These are phyloP conservation scores for Colletotrichum salicis DNA, from an alignment of 2,329 filamentous ascomycete species.

Conservation along the genomic window DNA sequence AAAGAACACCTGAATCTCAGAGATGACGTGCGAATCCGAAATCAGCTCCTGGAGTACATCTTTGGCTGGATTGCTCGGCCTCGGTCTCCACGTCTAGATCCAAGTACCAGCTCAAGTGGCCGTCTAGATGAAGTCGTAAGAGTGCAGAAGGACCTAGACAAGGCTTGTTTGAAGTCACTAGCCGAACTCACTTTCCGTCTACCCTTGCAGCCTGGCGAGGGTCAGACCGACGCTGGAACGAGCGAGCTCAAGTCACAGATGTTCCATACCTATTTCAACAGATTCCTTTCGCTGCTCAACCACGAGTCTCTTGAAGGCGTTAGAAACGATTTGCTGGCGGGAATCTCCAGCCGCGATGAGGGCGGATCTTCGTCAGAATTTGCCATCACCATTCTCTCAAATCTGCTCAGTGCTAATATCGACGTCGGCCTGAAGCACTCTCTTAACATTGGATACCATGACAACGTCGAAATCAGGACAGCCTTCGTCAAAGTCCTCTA, in stretches of 20 bases:
- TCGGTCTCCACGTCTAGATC: constrained; percentile 60
- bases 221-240: constrained; percentile 72
- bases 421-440: constrained; percentile 78
- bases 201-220: constrained; percentile 73
- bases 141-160: constrained; percentile 73
- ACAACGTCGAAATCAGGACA: constrained; percentile 75
- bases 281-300: constrained; percentile 74
- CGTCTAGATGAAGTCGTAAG: constrained; percentile 67
- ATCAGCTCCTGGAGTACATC: constrained; percentile 74
- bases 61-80: constrained; percentile 76
- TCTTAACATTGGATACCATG: constrained; percentile 76
- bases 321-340: constrained; percentile 51
- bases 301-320: constrained; percentile 60
- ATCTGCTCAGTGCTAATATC: constrained; percentile 76
- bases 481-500: constrained; percentile 77
- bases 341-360: constrained; percentile 58
- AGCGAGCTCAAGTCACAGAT: constrained; percentile 77
- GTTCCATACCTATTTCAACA: constrained; percentile 78
- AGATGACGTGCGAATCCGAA: constrained; percentile 75
- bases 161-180: constrained; percentile 72
- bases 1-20: constrained; percentile 76
- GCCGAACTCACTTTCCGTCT: constrained; percentile 74
- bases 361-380: constrained; percentile 67
- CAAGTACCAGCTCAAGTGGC: constrained; percentile 45
- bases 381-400: constrained; percentile 74